phyloP scores from a whole-genome alignment of 2,329 filamentous ascomycete species.

The Cercospora sp. region DNA sequence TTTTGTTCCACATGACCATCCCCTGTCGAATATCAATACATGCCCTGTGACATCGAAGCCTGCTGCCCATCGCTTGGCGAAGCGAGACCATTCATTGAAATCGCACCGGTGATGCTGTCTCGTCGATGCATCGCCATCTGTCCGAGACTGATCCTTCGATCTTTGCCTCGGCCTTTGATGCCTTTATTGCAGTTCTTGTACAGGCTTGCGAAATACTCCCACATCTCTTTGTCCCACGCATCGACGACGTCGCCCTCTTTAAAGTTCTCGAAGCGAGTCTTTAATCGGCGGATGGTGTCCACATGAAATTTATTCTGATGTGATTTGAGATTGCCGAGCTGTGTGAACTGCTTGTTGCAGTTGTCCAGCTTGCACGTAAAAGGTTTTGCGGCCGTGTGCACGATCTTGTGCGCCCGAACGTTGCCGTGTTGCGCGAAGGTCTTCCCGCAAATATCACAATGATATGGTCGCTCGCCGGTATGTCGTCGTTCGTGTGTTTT shows the following conservation, averaged over 20 bases:
- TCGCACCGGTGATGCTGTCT: constrained; percentile 28
- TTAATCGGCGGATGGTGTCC: constrained; percentile 69
- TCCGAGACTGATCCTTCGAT: constrained; percentile 62
- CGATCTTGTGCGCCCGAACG: constrained; percentile 78
- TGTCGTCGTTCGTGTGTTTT: constrained; percentile 90
- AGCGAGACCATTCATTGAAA: constrained; percentile 9
- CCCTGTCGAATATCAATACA: neutral
- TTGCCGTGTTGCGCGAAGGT: constrained; percentile 84
- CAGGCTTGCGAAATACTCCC: constrained; percentile 79
- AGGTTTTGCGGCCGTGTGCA: constrained; percentile 74
- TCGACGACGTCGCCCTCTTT: constrained; percentile 63
- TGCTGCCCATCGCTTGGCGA: neutral
- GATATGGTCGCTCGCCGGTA: constrained; percentile 81
- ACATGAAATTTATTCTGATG: constrained; percentile 95
- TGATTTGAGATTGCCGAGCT: constrained; percentile 90
- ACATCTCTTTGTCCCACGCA: constrained; percentile 71
- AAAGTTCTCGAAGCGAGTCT: constrained; percentile 67
- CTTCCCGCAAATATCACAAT: constrained; percentile 77
- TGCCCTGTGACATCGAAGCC: constrained; percentile 1
- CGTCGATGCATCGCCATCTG: constrained; percentile 19
- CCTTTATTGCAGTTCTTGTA: constrained; percentile 99
- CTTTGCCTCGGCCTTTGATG: constrained; percentile 92
- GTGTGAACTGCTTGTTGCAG: constrained; percentile 85
- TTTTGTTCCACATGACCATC: neutral
- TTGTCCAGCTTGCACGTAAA: constrained; percentile 79